Evolutionary conservation across 108 stramenopile species (phyloP).

Genomic region (Cyclostephanos invisitatus): DNA sequence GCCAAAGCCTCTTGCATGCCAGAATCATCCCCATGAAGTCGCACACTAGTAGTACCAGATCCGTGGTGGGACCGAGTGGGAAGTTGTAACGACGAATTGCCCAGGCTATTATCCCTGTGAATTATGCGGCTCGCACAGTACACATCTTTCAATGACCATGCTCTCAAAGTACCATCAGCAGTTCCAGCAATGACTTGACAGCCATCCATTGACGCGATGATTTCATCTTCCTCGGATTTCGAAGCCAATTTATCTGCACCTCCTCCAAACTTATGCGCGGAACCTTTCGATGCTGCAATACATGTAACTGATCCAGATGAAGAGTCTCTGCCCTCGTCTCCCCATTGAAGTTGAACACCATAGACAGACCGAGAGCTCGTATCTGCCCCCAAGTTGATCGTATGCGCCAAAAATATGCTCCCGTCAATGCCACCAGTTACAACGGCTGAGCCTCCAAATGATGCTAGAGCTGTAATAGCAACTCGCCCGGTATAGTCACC

Average conservation of each 20-base stretch:
- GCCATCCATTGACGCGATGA: conserved; percentile 75
- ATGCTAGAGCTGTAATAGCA: conserved; percentile 75
- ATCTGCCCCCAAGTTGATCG: conserved; percentile 46
- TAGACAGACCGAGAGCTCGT: conserved; percentile 41
- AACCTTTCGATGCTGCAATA: conserved; percentile 65
- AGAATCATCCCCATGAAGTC: conserved; percentile 28
- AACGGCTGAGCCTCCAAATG: conserved; percentile 73
- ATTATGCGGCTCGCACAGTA: conserved; percentile 46
- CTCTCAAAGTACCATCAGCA: conserved; percentile 76
- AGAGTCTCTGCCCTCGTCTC: conserved; percentile 69
- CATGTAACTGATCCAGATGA: conserved; percentile 82
- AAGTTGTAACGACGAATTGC: conserved; percentile 10
- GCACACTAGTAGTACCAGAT: conserved; percentile 28
- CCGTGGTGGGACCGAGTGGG: conserved; percentile 41
- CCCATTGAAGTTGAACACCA: conserved; percentile 84
- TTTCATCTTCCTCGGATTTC: conserved; percentile 50
- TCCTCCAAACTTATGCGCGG: conserved; percentile 42
- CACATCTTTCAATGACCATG: conserved; percentile 83
- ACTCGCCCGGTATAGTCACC: conserved; percentile 60
- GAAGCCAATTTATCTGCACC: conserved; percentile 23
- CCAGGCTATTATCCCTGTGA: conserved; percentile 11
- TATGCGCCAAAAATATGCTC: conserved; percentile 82
- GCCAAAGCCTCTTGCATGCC: conserved; percentile 32
- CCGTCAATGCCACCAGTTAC: conserved; percentile 87
- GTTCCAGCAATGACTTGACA: conserved; percentile 80